Conservation (phyloP, 495 filamentous ascomycete species). For the Talaromyces stipitatus region DNA sequence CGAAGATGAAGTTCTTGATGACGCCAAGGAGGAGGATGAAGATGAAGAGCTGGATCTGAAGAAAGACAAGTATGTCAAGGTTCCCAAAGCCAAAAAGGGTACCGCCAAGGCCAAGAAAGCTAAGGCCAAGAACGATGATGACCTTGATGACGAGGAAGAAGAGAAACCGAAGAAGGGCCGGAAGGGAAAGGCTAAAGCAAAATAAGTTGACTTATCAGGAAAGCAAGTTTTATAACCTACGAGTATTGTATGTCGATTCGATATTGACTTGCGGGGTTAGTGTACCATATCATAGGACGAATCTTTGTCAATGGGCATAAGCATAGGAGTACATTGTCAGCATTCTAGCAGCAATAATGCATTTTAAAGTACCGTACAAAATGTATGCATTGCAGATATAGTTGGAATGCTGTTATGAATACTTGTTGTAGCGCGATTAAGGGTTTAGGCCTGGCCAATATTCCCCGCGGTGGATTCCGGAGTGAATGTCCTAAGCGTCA, state of each 20-base stretch:
- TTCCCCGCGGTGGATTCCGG: not conserved
- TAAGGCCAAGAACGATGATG: slow-evolving; percentile 37
- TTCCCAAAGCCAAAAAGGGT: slow-evolving; percentile 59
- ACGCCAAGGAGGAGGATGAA: slow-evolving; percentile 53
- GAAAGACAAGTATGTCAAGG: slow-evolving; percentile 95
- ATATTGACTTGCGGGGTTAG: not conserved
- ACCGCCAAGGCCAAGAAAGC: slow-evolving; percentile 48
- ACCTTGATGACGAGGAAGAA: slow-evolving; percentile 36
- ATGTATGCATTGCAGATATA: too few species aligned
- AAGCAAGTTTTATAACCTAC: not conserved
- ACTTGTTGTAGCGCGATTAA: not conserved
- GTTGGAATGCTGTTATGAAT: not conserved
- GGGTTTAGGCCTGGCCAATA: not conserved
- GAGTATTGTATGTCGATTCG: not conserved
- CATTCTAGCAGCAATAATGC: too few species aligned
- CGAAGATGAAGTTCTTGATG: slow-evolving; percentile 55
- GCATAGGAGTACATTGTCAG: too few species aligned
- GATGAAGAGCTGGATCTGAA: slow-evolving; percentile 69
- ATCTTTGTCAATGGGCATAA: not conserved
- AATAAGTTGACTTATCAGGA: slow-evolving; percentile 7
- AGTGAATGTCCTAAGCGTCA: not conserved
- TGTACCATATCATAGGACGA: not conserved
- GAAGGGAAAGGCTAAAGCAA: slow-evolving; percentile 38
- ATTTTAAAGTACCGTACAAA: too few species aligned
- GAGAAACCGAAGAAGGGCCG: slow-evolving; percentile 47